These are phyloP conservation scores for Neurospora sp. DNA, from an alignment of 495 filamentous ascomycete species.

Conservation along the genomic window DNA sequence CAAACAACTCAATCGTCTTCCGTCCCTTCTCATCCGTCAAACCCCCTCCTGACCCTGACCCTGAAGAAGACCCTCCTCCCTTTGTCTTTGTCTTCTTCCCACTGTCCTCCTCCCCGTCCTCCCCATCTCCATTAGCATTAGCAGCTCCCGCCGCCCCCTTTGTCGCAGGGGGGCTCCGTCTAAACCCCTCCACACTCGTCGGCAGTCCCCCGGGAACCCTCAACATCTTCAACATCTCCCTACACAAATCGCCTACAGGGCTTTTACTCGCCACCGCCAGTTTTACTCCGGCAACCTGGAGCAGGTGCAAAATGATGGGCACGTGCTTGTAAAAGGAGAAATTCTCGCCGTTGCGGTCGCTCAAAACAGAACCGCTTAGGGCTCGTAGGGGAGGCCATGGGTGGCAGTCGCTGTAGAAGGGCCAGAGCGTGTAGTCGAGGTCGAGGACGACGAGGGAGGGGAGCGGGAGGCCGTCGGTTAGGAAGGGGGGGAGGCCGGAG, in stretches of 20 bases:
- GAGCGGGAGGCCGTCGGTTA: constrained; percentile 69
- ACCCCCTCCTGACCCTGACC: neutral
- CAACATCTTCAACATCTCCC: constrained; percentile 69
- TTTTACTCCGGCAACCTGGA: constrained; percentile 41
- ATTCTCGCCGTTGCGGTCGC: constrained; percentile 59
- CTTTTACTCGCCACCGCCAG: constrained; percentile 80
- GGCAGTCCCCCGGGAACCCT: constrained; percentile 33
- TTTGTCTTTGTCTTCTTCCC: constrained; percentile 2
- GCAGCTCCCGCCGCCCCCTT: neutral
- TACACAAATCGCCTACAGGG: constrained; percentile 64
- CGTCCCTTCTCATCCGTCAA: constrained; percentile 27
- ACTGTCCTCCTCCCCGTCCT: neutral
- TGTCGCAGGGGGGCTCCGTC: neutral
- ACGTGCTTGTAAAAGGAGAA: constrained; percentile 79
- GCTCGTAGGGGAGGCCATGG: constrained; percentile 70
- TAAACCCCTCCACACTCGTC: neutral
- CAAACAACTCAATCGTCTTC: constrained; percentile 67
- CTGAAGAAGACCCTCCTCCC: neutral
- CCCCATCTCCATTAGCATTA: neutral
- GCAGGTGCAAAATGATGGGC: constrained; percentile 56
- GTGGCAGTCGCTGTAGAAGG: constrained; percentile 95
- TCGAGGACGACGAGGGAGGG: constrained; percentile 87
- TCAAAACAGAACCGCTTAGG: constrained; percentile 36
- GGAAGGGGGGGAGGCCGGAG: constrained; percentile 15
- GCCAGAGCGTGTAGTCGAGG: constrained; percentile 95